Evolutionary conservation across 306 rosid species (phyloP).

Genomic region (Dryas octopetala): DNA sequence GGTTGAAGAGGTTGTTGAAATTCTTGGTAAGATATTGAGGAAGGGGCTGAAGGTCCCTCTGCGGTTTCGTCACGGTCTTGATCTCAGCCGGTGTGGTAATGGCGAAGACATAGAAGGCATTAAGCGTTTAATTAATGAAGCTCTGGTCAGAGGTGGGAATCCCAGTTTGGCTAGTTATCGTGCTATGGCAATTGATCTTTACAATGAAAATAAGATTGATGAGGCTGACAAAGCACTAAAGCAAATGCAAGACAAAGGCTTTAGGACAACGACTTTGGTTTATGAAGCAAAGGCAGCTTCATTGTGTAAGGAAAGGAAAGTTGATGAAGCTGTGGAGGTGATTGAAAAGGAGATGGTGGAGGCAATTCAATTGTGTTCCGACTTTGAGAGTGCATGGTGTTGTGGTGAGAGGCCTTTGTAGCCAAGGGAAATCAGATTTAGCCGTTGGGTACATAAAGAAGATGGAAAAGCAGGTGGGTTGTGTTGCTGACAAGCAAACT

Average conservation of each 20-base stretch:
- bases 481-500: conserved; percentile 33
- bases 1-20: conserved; percentile 38
- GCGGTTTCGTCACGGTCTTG: conserved; percentile 16
- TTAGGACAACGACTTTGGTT: conserved; percentile 28
- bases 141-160: conserved; percentile 42
- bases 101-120: conserved; percentile 14
- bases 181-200: conserved; percentile 43
- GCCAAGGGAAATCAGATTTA: conserved; percentile 22
- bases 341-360: conserved; percentile 34
- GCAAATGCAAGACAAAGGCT: conserved; percentile 32
- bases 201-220: conserved; percentile 25
- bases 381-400: conserved; percentile 23
- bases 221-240: conserved; percentile 34
- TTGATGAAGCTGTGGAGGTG: conserved; percentile 4
- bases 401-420: conserved; percentile 33
- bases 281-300: conserved; percentile 39
- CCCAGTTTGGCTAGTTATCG: conserved; percentile 40
- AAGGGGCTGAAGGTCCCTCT: conserved; percentile 43
- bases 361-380: conserved; percentile 33
- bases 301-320: conserved; percentile 32
- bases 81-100: conserved; percentile 17
- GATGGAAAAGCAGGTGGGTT: conserved; percentile 33
- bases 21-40: conserved; percentile 45
- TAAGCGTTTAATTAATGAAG: conserved; percentile 32
- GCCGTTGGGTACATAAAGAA: conserved; percentile 30